Evolutionary conservation across 345 rosid species (phyloP).

Genomic region (Brassica cretica): DNA sequence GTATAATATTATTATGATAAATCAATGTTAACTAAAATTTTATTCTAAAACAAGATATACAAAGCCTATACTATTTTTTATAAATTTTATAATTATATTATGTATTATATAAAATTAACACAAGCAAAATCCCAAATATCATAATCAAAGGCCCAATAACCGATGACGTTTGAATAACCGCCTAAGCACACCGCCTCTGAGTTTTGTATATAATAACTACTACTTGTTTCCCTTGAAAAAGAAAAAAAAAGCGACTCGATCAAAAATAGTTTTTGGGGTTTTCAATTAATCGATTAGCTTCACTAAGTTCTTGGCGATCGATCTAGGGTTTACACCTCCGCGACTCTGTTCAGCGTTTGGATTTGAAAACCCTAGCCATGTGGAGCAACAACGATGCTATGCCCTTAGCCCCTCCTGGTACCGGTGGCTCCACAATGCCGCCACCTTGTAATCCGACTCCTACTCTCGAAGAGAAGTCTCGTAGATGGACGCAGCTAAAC

Average conservation of each 20-base stretch:
- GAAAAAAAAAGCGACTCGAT: background rate
- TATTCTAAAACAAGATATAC: no score
- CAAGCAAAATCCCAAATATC: background rate
- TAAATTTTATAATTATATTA: no score
- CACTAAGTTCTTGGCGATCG: background rate
- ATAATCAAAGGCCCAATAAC: background rate
- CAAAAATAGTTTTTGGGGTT: background rate
- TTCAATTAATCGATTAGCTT: background rate
- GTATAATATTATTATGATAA: no score
- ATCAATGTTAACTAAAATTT: no score
- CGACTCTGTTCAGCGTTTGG: background rate
- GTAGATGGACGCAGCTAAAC: conserved; percentile 96
- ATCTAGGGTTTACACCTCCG: background rate
- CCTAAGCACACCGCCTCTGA: background rate
- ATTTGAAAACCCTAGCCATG: conserved; percentile 37
- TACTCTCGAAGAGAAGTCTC: conserved; percentile 77
- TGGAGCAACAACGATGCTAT: conserved; percentile 49
- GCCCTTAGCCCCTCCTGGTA: conserved; percentile 76
- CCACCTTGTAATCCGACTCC: conserved; percentile 55
- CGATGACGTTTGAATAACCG: background rate
- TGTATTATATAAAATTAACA: no score
- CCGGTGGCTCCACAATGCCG: conserved; percentile 60
- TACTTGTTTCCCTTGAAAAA: background rate
- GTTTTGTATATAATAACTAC: background rate
- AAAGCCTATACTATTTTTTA: no score